A percentile compares a stretch with the other conserved stretches of the same genome.
Conservation (phyloP, 2,329 filamentous ascomycete species). For the Massarina eburnea region DNA sequence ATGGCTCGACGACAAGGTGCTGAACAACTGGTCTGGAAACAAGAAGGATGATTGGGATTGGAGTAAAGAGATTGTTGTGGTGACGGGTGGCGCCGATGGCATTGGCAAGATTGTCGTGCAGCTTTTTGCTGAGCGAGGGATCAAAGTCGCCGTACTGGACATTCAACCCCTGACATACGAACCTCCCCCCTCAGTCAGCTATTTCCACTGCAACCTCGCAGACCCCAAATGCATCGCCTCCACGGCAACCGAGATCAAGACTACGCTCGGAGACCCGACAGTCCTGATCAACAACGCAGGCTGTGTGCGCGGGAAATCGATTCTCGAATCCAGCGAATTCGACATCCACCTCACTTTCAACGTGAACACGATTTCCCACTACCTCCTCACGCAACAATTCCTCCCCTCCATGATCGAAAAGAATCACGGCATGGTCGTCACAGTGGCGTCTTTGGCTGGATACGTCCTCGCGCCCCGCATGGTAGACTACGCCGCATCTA, state of each 20-base stretch:
- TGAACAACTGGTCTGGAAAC: slow-evolving; percentile 52
- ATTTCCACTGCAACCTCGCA: slow-evolving; percentile 71
- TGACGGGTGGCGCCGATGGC: slow-evolving; percentile 74
- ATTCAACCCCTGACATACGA: slow-evolving; percentile 62
- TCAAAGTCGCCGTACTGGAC: slow-evolving; percentile 73
- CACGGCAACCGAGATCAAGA: slow-evolving; percentile 57
- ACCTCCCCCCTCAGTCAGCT: slow-evolving; percentile 60
- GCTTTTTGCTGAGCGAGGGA: slow-evolving; percentile 63
- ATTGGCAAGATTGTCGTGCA: slow-evolving; percentile 69
- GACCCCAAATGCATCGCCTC: slow-evolving; percentile 56
- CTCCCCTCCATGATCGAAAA: slow-evolving; percentile 63
- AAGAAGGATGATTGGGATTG: slow-evolving; percentile 61
- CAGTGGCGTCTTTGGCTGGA: slow-evolving; percentile 65
- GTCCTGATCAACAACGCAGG: slow-evolving; percentile 75
- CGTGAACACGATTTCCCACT: slow-evolving; percentile 70
- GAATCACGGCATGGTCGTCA: slow-evolving; percentile 75
- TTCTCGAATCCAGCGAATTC: slow-evolving; percentile 60
- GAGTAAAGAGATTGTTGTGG: slow-evolving; percentile 68
- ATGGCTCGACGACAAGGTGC: slow-evolving; percentile 54
- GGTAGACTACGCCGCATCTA: slow-evolving; percentile 68
- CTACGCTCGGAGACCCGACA: slow-evolving; percentile 64
- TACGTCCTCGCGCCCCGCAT: slow-evolving; percentile 64
- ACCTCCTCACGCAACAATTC: slow-evolving; percentile 67
- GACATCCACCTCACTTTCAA: slow-evolving; percentile 69
- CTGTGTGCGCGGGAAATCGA: slow-evolving; percentile 61